A percentile compares a stretch with the other conserved stretches of the same genome.
phyloP scores from a whole-genome alignment of 805 yeast species.

The Candida dajiaensis region DNA sequence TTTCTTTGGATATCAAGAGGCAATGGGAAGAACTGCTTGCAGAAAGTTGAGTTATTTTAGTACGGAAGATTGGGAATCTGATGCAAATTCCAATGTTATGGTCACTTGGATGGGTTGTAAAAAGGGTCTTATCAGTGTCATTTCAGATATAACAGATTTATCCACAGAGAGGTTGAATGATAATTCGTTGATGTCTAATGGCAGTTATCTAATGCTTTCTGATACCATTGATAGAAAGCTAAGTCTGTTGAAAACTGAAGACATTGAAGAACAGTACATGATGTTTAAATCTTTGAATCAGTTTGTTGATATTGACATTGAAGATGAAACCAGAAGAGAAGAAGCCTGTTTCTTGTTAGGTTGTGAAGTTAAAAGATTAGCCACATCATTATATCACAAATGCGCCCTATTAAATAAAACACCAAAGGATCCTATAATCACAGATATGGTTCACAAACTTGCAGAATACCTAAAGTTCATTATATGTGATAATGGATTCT shows the following conservation, averaged over 20 bases:
- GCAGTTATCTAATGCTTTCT: background rate
- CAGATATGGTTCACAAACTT: background rate
- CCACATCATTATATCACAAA: slow-evolving; percentile 2
- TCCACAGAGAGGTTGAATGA: slow-evolving; percentile 3
- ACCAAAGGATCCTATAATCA: slow-evolving; percentile 1
- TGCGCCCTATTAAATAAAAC: slow-evolving; percentile 4
- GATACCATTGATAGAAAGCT: background rate
- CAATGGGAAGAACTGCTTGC: slow-evolving; percentile 10
- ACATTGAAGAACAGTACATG: background rate
- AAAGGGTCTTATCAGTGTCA: slow-evolving; percentile 2
- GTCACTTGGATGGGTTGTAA: slow-evolving; percentile 10
- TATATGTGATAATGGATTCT: slow-evolving; percentile 1
- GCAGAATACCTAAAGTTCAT: slow-evolving; percentile 3
- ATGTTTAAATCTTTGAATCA: background rate
- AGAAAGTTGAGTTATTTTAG: slow-evolving; percentile 2
- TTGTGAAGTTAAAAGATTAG: slow-evolving; percentile 8
- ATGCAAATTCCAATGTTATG: slow-evolving; percentile 1
- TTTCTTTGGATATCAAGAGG: slow-evolving; percentile 8
- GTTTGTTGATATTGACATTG: background rate
- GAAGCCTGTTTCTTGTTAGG: slow-evolving; percentile 6
- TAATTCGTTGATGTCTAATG: background rate
- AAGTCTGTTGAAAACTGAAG: background rate
- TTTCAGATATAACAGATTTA: slow-evolving; percentile 9
- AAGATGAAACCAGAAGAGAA: slow-evolving; percentile 1
- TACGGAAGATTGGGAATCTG: slow-evolving; percentile 4